phyloP scores from a whole-genome alignment of 2,329 filamentous ascomycete genomes.

The Sphaceloma murrayae region DNA sequence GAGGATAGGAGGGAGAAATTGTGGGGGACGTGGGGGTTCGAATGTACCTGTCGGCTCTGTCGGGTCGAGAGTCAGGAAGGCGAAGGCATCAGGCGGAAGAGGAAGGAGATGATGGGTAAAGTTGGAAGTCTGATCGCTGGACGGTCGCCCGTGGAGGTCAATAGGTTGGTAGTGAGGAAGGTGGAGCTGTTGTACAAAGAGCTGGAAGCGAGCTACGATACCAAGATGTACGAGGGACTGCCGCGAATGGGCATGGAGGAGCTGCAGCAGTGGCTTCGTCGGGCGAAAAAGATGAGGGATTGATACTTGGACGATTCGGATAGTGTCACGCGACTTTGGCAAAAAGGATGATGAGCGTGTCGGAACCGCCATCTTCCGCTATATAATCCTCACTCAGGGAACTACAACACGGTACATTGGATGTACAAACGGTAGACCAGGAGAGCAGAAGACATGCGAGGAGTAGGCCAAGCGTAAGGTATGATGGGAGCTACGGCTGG shows the following conservation, averaged over 20 bases:
- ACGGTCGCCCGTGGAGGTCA: not conserved
- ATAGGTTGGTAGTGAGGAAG: not conserved
- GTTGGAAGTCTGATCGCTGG: not conserved
- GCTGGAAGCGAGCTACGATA: too few relatives aligned
- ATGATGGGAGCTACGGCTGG: not conserved
- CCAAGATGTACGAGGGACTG: too few relatives aligned
- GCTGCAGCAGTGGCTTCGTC: too few relatives aligned
- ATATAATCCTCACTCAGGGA: too few relatives aligned
- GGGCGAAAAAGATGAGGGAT: too few relatives aligned
- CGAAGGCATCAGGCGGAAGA: constrained; percentile 16
- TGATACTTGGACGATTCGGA: too few relatives aligned
- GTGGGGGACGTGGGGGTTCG: constrained; percentile 21
- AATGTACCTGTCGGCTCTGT: constrained; percentile 20
- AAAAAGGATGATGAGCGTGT: too few relatives aligned
- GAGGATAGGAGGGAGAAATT: constrained; percentile 9
- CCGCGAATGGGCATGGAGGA: too few relatives aligned
- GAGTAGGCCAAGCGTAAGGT: not conserved
- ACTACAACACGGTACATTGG: not conserved
- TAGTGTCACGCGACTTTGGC: too few relatives aligned
- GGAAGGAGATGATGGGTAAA: not conserved
- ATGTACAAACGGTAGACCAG: too few relatives aligned
- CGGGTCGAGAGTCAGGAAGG: constrained; percentile 20
- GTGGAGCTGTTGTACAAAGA: too few relatives aligned
- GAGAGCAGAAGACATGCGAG: not conserved
- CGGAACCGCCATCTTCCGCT: not conserved